A percentile compares a stretch with the other conserved stretches of the same genome.
phyloP scores from a whole-genome alignment of 108 stramenopile genomes.

The Conticribra weissflogii region DNA sequence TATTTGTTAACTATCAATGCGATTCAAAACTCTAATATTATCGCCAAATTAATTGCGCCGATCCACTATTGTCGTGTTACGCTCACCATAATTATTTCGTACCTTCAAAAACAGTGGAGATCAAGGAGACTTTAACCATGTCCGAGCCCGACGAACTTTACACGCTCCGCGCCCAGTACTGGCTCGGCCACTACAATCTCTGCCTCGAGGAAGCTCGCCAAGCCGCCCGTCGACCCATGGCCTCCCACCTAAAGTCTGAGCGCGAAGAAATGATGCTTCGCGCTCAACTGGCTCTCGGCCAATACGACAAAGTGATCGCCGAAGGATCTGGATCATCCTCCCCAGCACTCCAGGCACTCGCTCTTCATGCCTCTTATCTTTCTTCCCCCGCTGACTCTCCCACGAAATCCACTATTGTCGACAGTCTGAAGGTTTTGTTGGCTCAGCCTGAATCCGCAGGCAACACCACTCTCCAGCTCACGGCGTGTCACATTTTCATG shows the following conservation, averaged over 20 bases:
- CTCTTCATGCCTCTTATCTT: constrained; percentile 71
- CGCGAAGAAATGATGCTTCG: constrained; percentile 93
- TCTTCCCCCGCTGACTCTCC: constrained; percentile 37
- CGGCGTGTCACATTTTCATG: constrained; percentile 89
- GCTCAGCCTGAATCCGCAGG: constrained; percentile 49
- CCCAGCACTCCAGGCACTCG: constrained; percentile 74
- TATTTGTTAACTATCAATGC: too few relatives aligned
- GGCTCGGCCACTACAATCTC: constrained; percentile 94
- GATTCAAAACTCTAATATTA: too few relatives aligned
- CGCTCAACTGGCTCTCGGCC: constrained; percentile 82
- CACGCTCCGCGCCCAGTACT: constrained; percentile 97
- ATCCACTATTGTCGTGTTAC: too few relatives aligned
- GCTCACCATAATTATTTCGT: too few relatives aligned
- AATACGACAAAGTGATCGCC: constrained; percentile 81
- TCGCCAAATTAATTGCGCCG: too few relatives aligned
- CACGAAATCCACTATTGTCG: constrained; percentile 31
- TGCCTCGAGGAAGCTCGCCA: constrained; percentile 83
- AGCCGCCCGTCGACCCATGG: constrained; percentile 79
- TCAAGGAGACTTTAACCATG: constrained; percentile 64
- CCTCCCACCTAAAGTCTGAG: constrained; percentile 78
- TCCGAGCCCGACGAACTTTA: constrained; percentile 98
- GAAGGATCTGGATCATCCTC: constrained; percentile 56
- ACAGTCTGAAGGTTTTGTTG: constrained; percentile 52
- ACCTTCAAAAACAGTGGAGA: too few relatives aligned
- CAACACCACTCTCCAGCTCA: constrained; percentile 81